Conservation (phyloP, 192 early-diverging fungal genomes). For the Phlyctochytrium arcticum region DNA sequence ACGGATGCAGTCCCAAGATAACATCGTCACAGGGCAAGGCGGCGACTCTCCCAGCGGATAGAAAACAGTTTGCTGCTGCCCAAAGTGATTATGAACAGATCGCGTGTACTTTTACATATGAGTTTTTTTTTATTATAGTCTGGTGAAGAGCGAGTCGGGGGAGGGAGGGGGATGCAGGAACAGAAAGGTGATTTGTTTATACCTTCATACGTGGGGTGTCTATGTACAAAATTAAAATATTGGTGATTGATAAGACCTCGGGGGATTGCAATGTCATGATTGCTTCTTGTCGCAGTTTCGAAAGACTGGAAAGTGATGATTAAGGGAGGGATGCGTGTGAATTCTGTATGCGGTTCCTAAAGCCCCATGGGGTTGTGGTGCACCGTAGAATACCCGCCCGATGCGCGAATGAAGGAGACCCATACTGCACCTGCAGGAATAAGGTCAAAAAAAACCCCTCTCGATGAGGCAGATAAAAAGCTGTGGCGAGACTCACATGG, state of each 20-base stretch:
- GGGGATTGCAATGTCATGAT: neutral
- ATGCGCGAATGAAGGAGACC: constrained; percentile 91
- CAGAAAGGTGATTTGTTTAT: too few species aligned
- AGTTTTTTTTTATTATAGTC: too few species aligned
- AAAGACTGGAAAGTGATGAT: constrained; percentile 69
- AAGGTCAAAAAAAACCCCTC: constrained; percentile 10
- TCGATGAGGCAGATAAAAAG: too few species aligned
- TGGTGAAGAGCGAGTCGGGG: too few species aligned
- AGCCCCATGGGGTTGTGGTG: constrained; percentile 28
- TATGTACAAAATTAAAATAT: too few species aligned
- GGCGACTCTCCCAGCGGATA: too few species aligned
- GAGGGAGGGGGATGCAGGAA: too few species aligned
- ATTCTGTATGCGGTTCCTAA: constrained; percentile 60
- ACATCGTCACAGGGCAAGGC: neutral
- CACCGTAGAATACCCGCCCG: constrained; percentile 73
- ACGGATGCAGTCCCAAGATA: constrained; percentile 26
- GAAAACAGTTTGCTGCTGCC: too few species aligned
- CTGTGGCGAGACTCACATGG: constrained; percentile 56
- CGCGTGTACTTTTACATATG: too few species aligned
- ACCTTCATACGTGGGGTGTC: too few species aligned
- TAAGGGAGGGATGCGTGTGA: constrained; percentile 63
- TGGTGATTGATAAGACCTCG: too few species aligned
- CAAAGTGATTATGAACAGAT: too few species aligned
- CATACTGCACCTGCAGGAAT: constrained; percentile 72
- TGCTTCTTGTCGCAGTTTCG: neutral